Conservation (phyloP, 1,284 basidiomycete species). For the Porphyrellus sp. region DNA sequence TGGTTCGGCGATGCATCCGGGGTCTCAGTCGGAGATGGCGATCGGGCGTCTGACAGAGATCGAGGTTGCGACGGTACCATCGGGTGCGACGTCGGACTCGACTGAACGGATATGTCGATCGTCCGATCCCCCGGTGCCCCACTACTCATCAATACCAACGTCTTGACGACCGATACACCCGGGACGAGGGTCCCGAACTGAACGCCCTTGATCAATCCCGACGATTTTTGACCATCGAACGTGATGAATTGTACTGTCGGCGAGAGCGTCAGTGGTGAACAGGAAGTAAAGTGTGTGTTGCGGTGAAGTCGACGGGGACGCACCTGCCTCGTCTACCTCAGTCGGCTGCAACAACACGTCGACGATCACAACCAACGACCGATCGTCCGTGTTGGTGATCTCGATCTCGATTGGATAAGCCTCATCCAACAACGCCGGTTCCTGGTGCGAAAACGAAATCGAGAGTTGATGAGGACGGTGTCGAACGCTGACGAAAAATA, state of each 20-base stretch:
- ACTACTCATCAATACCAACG: slow-evolving; percentile 53
- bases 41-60: not conserved
- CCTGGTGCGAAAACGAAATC: slow-evolving; percentile 53
- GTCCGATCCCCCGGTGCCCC: slow-evolving; percentile 64
- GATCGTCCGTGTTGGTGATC: slow-evolving; percentile 66
- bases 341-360: slow-evolving; percentile 78
- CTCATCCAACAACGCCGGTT: slow-evolving; percentile 76
- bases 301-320: slow-evolving; percentile 22
- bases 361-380: slow-evolving; percentile 62
- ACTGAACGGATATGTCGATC: slow-evolving; percentile 75
- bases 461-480: slow-evolving; percentile 59
- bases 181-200: slow-evolving; percentile 60
- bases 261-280: not conserved
- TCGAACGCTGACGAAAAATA: slow-evolving; percentile 51
- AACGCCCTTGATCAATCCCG: slow-evolving; percentile 71
- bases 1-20: slow-evolving; percentile 9
- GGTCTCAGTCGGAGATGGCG: slow-evolving; percentile 12
- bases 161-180: slow-evolving; percentile 53
- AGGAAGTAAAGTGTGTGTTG: not conserved
- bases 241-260: slow-evolving; percentile 58
- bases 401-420: slow-evolving; percentile 66
- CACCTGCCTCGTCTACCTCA: slow-evolving; percentile 72
- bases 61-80: not conserved
- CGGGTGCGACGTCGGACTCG: slow-evolving; percentile 33
- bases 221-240: slow-evolving; percentile 59